phyloP scores from a whole-genome alignment of 495 filamentous ascomycete genomes.

The Aspergillus cristatus region DNA sequence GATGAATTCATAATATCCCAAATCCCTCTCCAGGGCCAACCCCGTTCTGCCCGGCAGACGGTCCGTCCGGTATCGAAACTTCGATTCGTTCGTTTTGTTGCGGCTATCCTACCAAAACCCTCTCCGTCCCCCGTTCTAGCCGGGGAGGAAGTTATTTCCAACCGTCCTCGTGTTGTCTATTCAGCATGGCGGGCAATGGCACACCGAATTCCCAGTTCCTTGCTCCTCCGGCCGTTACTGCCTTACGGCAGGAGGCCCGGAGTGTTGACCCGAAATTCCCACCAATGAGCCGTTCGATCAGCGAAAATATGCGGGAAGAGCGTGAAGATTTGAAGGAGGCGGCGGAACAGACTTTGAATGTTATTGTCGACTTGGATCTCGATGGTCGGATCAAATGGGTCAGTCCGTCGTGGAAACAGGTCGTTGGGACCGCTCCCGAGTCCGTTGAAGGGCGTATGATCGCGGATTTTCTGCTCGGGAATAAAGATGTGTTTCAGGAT shows the following conservation, averaged over 20 bases:
- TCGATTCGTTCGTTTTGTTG: conserved; percentile 1
- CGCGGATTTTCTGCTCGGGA: conserved; percentile 68
- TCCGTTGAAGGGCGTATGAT: conserved; percentile 70
- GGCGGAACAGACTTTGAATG: conserved; percentile 90
- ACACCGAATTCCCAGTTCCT: conserved; percentile 33
- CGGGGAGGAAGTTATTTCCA: background rate
- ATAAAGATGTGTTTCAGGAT: conserved; percentile 68
- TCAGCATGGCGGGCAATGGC: conserved; percentile 40
- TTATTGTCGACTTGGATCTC: conserved; percentile 85
- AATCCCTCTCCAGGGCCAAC: conserved; percentile 26
- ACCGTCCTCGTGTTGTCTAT: conserved; percentile 7
- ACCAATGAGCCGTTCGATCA: conserved; percentile 50
- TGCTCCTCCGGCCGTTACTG: conserved; percentile 42
- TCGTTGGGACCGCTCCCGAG: conserved; percentile 70
- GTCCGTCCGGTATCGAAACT: conserved; percentile 26
- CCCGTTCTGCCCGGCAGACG: conserved; percentile 43
- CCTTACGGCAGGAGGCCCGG: conserved; percentile 45
- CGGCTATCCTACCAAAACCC: background rate
- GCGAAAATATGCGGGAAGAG: conserved; percentile 65
- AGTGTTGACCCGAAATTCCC: conserved; percentile 30
- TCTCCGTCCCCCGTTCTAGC: conserved; percentile 3
- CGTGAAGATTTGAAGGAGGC: conserved; percentile 89
- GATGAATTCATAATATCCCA: conserved; percentile 38
- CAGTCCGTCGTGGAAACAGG: conserved; percentile 92
- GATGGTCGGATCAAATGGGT: conserved; percentile 89